Conservation (phyloP, 2,329 filamentous ascomycete species). For the Exserohilum rostratum region DNA sequence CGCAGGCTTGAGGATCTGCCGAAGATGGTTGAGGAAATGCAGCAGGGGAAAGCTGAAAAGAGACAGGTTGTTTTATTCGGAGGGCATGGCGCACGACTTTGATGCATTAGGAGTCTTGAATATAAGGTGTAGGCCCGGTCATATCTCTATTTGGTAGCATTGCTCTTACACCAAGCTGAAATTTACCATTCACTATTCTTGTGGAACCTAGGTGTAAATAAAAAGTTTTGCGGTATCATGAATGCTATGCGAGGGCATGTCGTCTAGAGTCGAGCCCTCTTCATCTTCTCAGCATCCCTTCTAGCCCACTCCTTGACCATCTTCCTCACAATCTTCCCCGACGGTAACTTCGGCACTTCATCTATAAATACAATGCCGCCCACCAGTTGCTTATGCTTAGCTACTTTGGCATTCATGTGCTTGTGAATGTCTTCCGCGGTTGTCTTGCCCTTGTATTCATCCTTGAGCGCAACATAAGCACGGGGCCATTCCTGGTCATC, state of each 20-base stretch:
- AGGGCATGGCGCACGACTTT: not conserved
- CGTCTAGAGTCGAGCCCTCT: conserved; percentile 34
- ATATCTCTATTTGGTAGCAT: too few relatives aligned
- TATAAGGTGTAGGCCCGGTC: not conserved
- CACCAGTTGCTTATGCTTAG: conserved; percentile 60
- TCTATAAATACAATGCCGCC: conserved; percentile 63
- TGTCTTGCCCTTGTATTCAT: conserved; percentile 49
- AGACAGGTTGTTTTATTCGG: conserved; percentile 49
- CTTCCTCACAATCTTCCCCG: conserved; percentile 65
- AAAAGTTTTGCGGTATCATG: too few relatives aligned
- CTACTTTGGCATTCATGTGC: conserved; percentile 54
- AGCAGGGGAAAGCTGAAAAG: conserved; percentile 45
- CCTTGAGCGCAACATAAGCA: conserved; percentile 60
- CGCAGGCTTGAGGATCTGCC: conserved; percentile 49
- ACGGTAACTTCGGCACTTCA: conserved; percentile 62
- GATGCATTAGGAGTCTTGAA: not conserved
- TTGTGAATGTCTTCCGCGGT: conserved; percentile 35
- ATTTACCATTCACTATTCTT: not conserved
- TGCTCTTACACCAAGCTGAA: too few relatives aligned
- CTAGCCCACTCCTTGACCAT: conserved; percentile 64
- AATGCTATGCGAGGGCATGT: too few relatives aligned
- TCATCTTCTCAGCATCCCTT: conserved; percentile 53
- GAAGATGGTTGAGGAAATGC: conserved; percentile 50
- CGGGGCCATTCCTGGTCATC: conserved; percentile 59
- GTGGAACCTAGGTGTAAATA: not conserved